Evolutionary conservation across 352 stramenopile species (phyloP).

Genomic region (Saprolegnia diclina): DNA sequence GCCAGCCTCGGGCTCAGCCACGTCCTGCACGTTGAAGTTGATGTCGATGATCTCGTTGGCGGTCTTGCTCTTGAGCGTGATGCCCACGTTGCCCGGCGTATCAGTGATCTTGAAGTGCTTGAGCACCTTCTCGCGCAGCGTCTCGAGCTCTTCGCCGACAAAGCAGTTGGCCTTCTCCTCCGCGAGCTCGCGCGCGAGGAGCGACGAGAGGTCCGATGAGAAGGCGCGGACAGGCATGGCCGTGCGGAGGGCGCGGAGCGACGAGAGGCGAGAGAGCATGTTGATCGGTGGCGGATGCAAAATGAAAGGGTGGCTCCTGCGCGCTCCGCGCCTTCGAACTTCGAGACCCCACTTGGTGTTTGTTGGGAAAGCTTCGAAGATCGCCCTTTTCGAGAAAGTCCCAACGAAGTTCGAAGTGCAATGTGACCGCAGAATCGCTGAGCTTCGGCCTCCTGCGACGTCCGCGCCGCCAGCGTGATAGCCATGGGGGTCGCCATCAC

Average conservation of each 20-base stretch:
- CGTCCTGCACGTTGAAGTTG: slow-evolving; percentile 76
- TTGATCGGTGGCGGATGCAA: neutral
- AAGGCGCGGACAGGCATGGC: neutral
- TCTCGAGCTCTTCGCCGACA: slow-evolving; percentile 60
- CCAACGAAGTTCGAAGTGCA: neutral
- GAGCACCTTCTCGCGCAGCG: slow-evolving; percentile 59
- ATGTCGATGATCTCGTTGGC: slow-evolving; percentile 56
- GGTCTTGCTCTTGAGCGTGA: slow-evolving; percentile 51
- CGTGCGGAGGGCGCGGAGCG: neutral
- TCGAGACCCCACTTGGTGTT: neutral
- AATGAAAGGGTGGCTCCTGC: neutral
- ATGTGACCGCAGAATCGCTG: neutral
- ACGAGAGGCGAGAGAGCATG: slow-evolving; percentile 15
- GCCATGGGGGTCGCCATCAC: too few species aligned
- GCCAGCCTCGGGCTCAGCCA: slow-evolving; percentile 53
- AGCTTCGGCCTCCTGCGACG: neutral
- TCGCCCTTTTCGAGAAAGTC: neutral
- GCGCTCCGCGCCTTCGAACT: neutral
- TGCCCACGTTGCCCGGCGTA: slow-evolving; percentile 51
- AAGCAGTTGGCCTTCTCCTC: slow-evolving; percentile 85
- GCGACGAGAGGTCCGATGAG: slow-evolving; percentile 16
- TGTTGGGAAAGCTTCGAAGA: neutral
- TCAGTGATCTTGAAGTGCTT: slow-evolving; percentile 63
- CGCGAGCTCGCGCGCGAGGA: slow-evolving; percentile 46
- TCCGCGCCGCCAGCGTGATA: neutral